These are phyloP conservation scores for Mayamaea pseudoterrestris DNA, from an alignment of 108 stramenopile species.

Conservation along the genomic window DNA sequence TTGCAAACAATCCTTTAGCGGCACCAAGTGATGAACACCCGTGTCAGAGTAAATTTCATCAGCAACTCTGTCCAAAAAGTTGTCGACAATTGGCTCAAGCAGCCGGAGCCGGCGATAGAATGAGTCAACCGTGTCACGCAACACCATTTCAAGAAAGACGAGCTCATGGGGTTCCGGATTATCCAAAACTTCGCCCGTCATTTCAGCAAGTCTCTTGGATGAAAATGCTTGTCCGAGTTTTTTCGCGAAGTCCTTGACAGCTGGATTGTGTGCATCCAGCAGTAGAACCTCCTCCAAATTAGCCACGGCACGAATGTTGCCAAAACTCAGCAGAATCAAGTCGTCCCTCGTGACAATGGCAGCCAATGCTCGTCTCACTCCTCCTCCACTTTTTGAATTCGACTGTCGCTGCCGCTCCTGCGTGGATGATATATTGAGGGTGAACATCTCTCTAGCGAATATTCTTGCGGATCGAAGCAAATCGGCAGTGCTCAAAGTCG, in stretches of 20 bases:
- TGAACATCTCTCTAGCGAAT: slow-evolving; percentile 69
- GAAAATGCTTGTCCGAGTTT: slow-evolving; percentile 20
- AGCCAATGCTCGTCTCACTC: slow-evolving; percentile 39
- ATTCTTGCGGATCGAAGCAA: slow-evolving; percentile 44
- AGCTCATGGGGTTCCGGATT: slow-evolving; percentile 40
- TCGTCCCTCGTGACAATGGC: slow-evolving; percentile 64
- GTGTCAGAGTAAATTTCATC: slow-evolving; percentile 58
- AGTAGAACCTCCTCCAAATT: slow-evolving; percentile 37
- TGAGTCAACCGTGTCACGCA: slow-evolving; percentile 61
- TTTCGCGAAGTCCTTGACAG: slow-evolving; percentile 28
- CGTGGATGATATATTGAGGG: slow-evolving; percentile 40
- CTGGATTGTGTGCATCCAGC: slow-evolving; percentile 64
- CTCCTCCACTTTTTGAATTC: slow-evolving; percentile 7
- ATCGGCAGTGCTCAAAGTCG: slow-evolving; percentile 24
- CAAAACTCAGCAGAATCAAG: slow-evolving; percentile 59
- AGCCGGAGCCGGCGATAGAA: slow-evolving; percentile 56
- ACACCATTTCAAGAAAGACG: slow-evolving; percentile 67
- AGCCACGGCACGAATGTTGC: slow-evolving; percentile 64
- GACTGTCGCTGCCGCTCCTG: slow-evolving; percentile 19
- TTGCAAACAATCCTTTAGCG: slow-evolving; percentile 72
- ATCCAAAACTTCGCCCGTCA: slow-evolving; percentile 11
- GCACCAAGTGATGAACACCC: slow-evolving; percentile 65
- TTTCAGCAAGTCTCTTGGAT: slow-evolving; percentile 12
- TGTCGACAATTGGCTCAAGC: slow-evolving; percentile 81
- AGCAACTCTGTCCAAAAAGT: slow-evolving; percentile 43